phyloP scores from a whole-genome alignment of 2,329 filamentous ascomycete species.

The Fusarium heterosporum region DNA sequence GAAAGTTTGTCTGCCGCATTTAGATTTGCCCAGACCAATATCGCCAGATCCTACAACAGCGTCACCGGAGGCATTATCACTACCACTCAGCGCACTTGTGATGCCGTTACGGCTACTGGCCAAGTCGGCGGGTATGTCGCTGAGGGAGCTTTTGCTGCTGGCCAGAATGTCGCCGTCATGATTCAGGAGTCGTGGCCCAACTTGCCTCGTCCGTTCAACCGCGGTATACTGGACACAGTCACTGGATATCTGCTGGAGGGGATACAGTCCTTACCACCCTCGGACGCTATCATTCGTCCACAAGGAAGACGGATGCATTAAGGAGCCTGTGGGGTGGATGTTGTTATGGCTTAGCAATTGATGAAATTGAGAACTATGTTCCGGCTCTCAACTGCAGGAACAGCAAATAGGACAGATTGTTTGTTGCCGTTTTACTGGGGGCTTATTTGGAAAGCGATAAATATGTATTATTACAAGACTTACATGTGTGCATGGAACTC shows the following conservation, averaged over 20 bases:
- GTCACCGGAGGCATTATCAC: background rate
- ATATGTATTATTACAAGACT: background rate
- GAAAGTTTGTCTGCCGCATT: background rate
- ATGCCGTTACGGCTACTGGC: slow-evolving; percentile 9
- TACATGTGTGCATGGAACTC: background rate
- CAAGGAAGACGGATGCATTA: slow-evolving; percentile 3
- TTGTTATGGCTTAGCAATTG: background rate
- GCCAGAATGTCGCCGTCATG: background rate
- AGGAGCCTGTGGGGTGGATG: background rate
- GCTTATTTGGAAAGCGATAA: background rate
- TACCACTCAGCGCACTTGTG: background rate
- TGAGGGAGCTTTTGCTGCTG: slow-evolving; percentile 7
- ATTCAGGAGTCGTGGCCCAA: slow-evolving; percentile 17
- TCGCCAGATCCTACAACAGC: slow-evolving; percentile 17
- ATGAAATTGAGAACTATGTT: background rate
- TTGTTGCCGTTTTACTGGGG: background rate
- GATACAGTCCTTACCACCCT: slow-evolving; percentile 20
- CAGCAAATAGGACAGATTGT: background rate
- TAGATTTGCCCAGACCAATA: background rate
- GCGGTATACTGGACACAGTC: background rate
- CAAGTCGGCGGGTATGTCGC: slow-evolving; percentile 10
- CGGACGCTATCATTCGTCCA: slow-evolving; percentile 10
- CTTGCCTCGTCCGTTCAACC: background rate
- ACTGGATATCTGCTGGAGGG: slow-evolving; percentile 25
- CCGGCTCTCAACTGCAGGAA: background rate